These are phyloP conservation scores for Rosa persica DNA, from an alignment of 306 rosid genomes.

Conservation along the genomic window DNA sequence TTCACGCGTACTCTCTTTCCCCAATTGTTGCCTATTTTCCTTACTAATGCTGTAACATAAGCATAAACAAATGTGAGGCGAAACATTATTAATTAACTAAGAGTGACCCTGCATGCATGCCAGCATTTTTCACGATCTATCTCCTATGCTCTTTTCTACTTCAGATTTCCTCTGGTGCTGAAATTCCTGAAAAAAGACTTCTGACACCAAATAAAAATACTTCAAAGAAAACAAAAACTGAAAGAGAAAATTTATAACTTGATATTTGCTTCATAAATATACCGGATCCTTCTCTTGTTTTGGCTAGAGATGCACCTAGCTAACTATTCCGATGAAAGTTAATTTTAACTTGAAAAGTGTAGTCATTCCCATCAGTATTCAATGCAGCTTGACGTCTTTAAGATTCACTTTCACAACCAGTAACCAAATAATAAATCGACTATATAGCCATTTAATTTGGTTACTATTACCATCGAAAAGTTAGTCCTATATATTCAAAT, in stretches of 20 bases:
- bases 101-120: constrained; percentile 12
- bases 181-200: not conserved
- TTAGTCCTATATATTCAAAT: too few species aligned
- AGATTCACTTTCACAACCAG: not conserved
- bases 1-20: constrained; percentile 32
- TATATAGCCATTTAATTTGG: too few species aligned
- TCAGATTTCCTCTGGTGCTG: not conserved
- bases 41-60: not conserved
- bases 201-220: not conserved
- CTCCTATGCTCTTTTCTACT: not conserved
- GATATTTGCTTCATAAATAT: not conserved
- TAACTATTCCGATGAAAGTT: too few species aligned
- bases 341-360: too few species aligned
- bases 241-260: not conserved
- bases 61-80: not conserved
- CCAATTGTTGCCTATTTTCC: constrained; percentile 30
- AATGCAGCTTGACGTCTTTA: too few species aligned
- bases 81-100: not conserved
- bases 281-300: not conserved
- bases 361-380: too few species aligned
- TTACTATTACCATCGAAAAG: too few species aligned
- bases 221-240: not conserved
- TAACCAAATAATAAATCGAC: not conserved
- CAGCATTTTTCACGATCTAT: constrained; percentile 22
- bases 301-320: not conserved